Evolutionary conservation across 305 asterid species (phyloP).

Genomic region (Plantago rigida): DNA sequence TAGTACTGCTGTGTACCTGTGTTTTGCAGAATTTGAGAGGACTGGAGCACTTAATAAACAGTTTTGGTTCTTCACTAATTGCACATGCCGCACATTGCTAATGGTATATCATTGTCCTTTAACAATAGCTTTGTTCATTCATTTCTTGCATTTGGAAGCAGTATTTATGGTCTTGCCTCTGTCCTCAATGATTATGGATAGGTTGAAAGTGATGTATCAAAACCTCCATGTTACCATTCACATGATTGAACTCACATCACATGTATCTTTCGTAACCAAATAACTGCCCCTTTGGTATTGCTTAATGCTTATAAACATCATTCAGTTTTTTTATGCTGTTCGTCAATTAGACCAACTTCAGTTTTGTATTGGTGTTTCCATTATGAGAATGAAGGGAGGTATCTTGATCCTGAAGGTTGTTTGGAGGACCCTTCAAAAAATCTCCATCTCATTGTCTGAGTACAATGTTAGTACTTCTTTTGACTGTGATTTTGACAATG

Average conservation of each 20-base stretch:
- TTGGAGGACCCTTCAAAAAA: conserved; percentile 22
- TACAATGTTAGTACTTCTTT: background rate
- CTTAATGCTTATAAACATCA: conserved; percentile 21
- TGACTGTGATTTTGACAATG: conserved; percentile 22
- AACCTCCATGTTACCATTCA: conserved; percentile 21
- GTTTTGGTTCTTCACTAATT: conserved; percentile 9
- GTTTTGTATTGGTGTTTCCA: conserved; percentile 1
- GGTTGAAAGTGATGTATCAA: conserved; percentile 32
- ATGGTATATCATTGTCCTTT: background rate
- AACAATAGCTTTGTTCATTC: background rate
- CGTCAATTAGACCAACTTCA: background rate
- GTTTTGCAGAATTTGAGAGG: conserved; percentile 12
- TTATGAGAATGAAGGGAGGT: conserved; percentile 28
- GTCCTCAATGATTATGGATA: conserved; percentile 18
- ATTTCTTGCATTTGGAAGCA: conserved; percentile 8
- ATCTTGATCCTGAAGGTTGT: conserved; percentile 24
- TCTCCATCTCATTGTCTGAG: background rate
- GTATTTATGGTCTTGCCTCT: conserved; percentile 5
- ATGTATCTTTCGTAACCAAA: conserved; percentile 25
- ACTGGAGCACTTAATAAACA: conserved; percentile 5
- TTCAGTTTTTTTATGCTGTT: background rate
- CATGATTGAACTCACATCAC: conserved; percentile 26
- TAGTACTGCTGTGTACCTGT: conserved; percentile 2
- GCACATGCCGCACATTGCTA: background rate
- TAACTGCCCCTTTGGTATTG: conserved; percentile 17